These are phyloP conservation scores for Hypoxylon fuscum DNA, from an alignment of 495 filamentous ascomycete genomes.

Conservation along the genomic window DNA sequence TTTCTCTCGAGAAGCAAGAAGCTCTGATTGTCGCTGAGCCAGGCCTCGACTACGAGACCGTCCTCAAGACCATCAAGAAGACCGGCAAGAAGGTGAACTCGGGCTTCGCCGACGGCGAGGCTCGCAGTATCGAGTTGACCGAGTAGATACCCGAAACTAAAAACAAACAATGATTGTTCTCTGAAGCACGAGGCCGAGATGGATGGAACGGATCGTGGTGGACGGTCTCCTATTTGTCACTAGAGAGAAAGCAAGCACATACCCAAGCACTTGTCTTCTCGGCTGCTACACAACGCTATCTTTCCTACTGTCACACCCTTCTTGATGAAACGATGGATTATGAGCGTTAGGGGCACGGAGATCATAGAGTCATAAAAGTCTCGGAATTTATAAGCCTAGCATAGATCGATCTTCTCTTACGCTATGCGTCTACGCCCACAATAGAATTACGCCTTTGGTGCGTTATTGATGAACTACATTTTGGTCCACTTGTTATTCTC, in stretches of 20 bases:
- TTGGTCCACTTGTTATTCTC: too few species aligned
- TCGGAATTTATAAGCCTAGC: slow-evolving; percentile 10
- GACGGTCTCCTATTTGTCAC: not conserved
- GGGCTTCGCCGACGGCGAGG: slow-evolving; percentile 68
- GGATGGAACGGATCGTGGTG: too few species aligned
- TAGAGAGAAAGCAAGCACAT: too few species aligned
- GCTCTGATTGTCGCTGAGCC: slow-evolving; percentile 74
- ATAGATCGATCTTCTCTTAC: slow-evolving; percentile 12
- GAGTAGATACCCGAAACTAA: slow-evolving; percentile 35
- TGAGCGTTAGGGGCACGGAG: not conserved
- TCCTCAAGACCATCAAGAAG: slow-evolving; percentile 90
- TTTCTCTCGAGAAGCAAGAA: slow-evolving; percentile 84
- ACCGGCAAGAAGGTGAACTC: slow-evolving; percentile 90
- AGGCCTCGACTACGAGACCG: slow-evolving; percentile 75
- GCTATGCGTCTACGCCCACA: slow-evolving; percentile 14
- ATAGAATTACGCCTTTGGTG: slow-evolving; percentile 10
- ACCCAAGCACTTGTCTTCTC: too few species aligned
- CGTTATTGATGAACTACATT: not conserved
- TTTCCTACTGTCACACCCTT: too few species aligned
- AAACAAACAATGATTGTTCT: not conserved
- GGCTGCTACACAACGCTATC: too few species aligned
- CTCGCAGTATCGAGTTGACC: slow-evolving; percentile 55
- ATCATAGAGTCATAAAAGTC: not conserved
- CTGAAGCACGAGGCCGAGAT: too few species aligned
- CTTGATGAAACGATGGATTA: slow-evolving; percentile 10